Conservation (phyloP, 2,329 filamentous ascomycete species). For the Onygenales sp. region DNA sequence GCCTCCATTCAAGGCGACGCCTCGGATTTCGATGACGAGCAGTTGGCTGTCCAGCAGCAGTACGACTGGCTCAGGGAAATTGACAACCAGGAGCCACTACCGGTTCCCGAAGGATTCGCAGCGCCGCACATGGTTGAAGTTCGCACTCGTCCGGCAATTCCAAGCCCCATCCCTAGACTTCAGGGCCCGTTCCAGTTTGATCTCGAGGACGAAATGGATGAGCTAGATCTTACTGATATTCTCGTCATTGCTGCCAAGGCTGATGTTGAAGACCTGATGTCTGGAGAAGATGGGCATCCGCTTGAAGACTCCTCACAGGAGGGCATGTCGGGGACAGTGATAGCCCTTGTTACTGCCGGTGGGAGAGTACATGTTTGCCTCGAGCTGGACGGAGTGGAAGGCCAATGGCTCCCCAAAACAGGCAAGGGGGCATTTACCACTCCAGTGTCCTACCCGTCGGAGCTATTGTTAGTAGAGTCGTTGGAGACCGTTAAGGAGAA, state of each 20-base stretch:
- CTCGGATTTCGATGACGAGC: constrained; percentile 32
- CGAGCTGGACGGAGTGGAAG: constrained; percentile 52
- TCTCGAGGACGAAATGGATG: constrained; percentile 40
- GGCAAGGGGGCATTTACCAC: constrained; percentile 31
- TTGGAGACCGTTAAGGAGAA: constrained; percentile 29
- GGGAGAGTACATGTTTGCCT: constrained; percentile 51
- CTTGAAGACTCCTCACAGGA: constrained; percentile 33
- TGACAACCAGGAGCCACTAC: constrained; percentile 43
- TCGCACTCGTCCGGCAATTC: constrained; percentile 45
- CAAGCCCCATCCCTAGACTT: constrained; percentile 48
- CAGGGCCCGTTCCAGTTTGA: constrained; percentile 52
- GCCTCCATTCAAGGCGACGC: constrained; percentile 32
- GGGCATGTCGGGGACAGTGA: constrained; percentile 46
- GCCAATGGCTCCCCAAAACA: constrained; percentile 50
- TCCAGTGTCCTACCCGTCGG: constrained; percentile 31
- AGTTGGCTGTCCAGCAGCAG: constrained; percentile 43
- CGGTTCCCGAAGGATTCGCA: constrained; percentile 28
- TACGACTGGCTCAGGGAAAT: constrained; percentile 50
- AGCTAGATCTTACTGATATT: constrained; percentile 52
- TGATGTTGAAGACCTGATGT: constrained; percentile 43
- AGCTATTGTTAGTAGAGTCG: constrained; percentile 36
- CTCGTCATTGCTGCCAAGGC: constrained; percentile 45
- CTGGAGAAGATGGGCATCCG: constrained; percentile 34
- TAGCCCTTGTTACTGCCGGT: constrained; percentile 48
- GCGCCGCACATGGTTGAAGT: constrained; percentile 39